Evolutionary conservation across 208 protist genomes (phyloP).

Genomic region (Wallacemonas sp.): DNA sequence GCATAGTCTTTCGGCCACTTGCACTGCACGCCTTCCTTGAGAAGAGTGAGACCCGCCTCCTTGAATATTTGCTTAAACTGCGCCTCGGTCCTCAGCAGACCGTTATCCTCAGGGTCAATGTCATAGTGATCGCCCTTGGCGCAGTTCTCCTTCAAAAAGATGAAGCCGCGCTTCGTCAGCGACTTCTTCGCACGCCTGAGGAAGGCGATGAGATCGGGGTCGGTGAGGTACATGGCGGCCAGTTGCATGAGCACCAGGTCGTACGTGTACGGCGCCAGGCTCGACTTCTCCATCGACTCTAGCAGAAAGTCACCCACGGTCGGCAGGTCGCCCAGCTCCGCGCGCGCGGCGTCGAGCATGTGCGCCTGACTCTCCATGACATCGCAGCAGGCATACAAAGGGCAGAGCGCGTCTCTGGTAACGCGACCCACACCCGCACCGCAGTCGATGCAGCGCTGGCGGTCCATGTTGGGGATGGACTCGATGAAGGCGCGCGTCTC

Average conservation of each 20-base stretch:
- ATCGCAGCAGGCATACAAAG: constrained; percentile 42
- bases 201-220: constrained; percentile 57
- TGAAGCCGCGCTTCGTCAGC: constrained; percentile 41
- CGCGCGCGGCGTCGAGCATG: constrained; percentile 51
- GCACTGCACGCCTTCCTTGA: constrained; percentile 33
- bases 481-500: constrained; percentile 39
- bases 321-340: constrained; percentile 30
- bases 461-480: constrained; percentile 33
- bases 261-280: constrained; percentile 40
- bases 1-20: constrained; percentile 54
- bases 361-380: constrained; percentile 49
- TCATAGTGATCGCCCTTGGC: constrained; percentile 33
- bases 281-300: constrained; percentile 42
- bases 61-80: constrained; percentile 55
- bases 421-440: constrained; percentile 71
- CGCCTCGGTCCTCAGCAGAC: constrained; percentile 44
- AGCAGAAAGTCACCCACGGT: constrained; percentile 42
- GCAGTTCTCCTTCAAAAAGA: constrained; percentile 77
- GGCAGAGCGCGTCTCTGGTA: constrained; percentile 35
- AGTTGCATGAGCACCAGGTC: constrained; percentile 68
- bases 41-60: constrained; percentile 36
- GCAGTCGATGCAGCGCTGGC: constrained; percentile 47
- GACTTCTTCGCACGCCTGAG: constrained; percentile 32
- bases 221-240: constrained; percentile 68
- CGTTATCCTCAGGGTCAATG: constrained; percentile 57